These are phyloP conservation scores for Elsinoe australis DNA, from an alignment of 2,329 filamentous ascomycete species.

Conservation along the genomic window DNA sequence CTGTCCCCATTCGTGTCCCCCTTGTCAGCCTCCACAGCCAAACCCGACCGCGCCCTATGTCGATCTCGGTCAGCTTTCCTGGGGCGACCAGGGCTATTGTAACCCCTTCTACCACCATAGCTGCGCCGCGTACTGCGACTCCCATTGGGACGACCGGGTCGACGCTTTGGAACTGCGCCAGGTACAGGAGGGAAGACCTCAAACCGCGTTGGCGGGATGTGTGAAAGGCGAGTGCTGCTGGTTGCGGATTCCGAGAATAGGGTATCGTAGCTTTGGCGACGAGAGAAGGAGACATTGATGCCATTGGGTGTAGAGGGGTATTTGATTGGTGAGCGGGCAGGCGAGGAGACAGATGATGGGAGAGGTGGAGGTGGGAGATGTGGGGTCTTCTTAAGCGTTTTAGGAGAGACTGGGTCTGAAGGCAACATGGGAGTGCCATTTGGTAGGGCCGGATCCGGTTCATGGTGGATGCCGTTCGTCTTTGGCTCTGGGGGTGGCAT, in stretches of 20 bases:
- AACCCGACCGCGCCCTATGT: constrained; percentile 20
- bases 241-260: constrained; percentile 15
- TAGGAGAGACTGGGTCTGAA: constrained; percentile 19
- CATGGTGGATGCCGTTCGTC: constrained; percentile 20
- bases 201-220: constrained; percentile 63
- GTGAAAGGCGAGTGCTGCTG: constrained; percentile 12
- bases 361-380: constrained; percentile 16
- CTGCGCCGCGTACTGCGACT: constrained; percentile 23
- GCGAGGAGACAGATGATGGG: constrained; percentile 15
- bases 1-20: constrained; percentile 24
- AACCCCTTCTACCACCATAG: constrained; percentile 1
- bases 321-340: constrained; percentile 14
- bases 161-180: constrained; percentile 34
- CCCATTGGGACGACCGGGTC: constrained; percentile 26
- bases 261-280: constrained; percentile 17
- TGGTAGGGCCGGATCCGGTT: constrained; percentile 1
- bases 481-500: constrained; percentile 31
- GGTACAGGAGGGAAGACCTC: constrained; percentile 68
- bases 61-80: constrained; percentile 13
- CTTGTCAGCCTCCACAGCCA: constrained; percentile 38
- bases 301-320: constrained; percentile 24
- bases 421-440: constrained; percentile 15
- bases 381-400: constrained; percentile 24
- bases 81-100: constrained; percentile 8
- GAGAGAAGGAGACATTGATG: constrained; percentile 15